A percentile compares a stretch with the other conserved stretches of the same genome.
Evolutionary conservation across 2,329 filamentous ascomycete genomes (phyloP).

Genomic region (Knufia petricola): DNA sequence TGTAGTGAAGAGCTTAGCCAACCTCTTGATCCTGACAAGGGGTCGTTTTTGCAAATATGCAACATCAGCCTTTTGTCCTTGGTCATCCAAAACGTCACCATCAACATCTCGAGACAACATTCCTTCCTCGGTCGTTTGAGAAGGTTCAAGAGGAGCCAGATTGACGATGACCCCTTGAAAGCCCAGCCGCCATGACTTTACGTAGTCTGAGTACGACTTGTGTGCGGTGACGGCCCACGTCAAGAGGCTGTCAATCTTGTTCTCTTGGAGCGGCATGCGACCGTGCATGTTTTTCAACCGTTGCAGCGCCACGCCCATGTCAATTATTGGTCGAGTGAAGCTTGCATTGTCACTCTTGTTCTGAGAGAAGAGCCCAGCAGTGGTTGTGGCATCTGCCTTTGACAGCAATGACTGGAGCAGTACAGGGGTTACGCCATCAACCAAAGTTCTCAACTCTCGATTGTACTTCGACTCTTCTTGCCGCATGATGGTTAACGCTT

Average conservation of each 20-base stretch:
- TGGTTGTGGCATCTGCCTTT: slow-evolving; percentile 54
- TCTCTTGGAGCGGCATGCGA: slow-evolving; percentile 63
- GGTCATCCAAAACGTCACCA: slow-evolving; percentile 54
- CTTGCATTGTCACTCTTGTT: slow-evolving; percentile 48
- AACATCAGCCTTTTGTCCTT: slow-evolving; percentile 87
- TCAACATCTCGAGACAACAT: slow-evolving; percentile 49
- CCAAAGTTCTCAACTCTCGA: slow-evolving; percentile 81
- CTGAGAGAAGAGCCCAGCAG: slow-evolving; percentile 56
- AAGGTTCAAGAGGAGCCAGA: slow-evolving; percentile 64
- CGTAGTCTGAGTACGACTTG: slow-evolving; percentile 73
- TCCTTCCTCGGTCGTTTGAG: slow-evolving; percentile 38
- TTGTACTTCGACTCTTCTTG: slow-evolving; percentile 82
- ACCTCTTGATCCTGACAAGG: slow-evolving; percentile 75
- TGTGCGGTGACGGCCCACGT: slow-evolving; percentile 72
- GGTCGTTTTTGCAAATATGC: slow-evolving; percentile 86
- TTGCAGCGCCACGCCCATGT: slow-evolving; percentile 87
- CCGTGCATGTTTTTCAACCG: slow-evolving; percentile 71
- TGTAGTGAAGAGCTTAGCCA: slow-evolving; percentile 71
- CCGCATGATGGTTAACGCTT: slow-evolving; percentile 69
- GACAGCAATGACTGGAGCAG: slow-evolving; percentile 75
- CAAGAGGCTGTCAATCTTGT: slow-evolving; percentile 53
- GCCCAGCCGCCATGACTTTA: slow-evolving; percentile 80
- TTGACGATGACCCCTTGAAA: slow-evolving; percentile 95
- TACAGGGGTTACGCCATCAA: slow-evolving; percentile 91
- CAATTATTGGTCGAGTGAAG: slow-evolving; percentile 76